Evolutionary conservation across 345 rosid genomes (phyloP).

Genomic region (Populus tremula): DNA sequence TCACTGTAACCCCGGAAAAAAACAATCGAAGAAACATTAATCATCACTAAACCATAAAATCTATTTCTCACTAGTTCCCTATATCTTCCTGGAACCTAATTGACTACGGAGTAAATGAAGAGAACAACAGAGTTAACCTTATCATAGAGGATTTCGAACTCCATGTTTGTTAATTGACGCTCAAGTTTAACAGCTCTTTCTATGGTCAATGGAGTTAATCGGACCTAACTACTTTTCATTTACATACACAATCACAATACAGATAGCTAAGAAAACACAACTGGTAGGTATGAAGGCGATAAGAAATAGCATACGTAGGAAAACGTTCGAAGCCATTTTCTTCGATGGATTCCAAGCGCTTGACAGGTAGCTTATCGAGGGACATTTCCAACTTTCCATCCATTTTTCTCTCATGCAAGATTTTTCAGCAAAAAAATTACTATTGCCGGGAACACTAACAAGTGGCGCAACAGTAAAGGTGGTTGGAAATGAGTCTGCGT

Average conservation of each 20-base stretch:
- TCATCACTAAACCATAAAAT: neutral
- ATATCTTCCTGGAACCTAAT: neutral
- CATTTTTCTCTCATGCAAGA: slow-evolving; percentile 35
- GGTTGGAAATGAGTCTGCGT: no score
- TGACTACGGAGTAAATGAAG: neutral
- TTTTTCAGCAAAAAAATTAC: slow-evolving; percentile 3
- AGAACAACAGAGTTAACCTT: neutral
- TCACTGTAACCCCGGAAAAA: slow-evolving; percentile 39
- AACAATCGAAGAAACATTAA: neutral
- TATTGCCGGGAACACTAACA: no score
- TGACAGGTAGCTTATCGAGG: slow-evolving; percentile 77
- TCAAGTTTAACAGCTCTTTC: no score
- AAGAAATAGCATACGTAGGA: slow-evolving; percentile 50
- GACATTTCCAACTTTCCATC: slow-evolving; percentile 65
- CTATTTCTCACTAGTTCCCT: no score
- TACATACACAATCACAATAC: neutral
- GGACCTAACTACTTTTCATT: neutral
- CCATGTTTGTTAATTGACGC: neutral
- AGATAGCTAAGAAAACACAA: neutral
- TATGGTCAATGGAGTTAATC: neutral
- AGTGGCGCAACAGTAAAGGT: no score
- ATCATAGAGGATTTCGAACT: neutral
- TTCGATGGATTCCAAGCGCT: slow-evolving; percentile 73
- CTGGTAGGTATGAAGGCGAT: neutral
- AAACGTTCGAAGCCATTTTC: slow-evolving; percentile 78